Evolutionary conservation across 441 rosid genomes (phyloP).

Genomic region (Populus tomentosa): DNA sequence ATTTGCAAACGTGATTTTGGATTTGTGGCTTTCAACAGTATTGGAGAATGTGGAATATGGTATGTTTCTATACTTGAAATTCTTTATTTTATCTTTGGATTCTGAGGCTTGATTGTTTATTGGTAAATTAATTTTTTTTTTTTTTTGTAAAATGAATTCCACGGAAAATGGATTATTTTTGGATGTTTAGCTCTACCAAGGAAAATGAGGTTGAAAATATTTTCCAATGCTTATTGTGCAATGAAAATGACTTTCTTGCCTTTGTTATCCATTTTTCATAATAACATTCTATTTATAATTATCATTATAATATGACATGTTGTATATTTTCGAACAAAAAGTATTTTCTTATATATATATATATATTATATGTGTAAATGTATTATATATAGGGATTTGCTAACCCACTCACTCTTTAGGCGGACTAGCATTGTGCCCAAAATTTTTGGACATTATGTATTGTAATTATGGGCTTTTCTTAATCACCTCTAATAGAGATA

Average conservation of each 20-base stretch:
- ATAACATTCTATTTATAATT: background rate
- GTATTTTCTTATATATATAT: no score
- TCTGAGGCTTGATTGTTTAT: background rate
- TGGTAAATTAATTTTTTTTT: background rate
- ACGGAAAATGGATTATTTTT: background rate
- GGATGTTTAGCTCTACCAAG: background rate
- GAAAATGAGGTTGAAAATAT: background rate
- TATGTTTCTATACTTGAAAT: conserved; percentile 37
- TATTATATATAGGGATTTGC: background rate
- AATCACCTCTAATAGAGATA: background rate
- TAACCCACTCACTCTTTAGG: background rate
- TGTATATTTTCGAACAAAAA: no score
- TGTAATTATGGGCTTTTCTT: background rate
- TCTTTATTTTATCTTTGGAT: background rate
- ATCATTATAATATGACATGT: no score
- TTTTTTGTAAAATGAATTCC: background rate
- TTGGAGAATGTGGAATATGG: conserved; percentile 99
- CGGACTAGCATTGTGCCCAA: background rate
- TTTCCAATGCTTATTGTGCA: background rate
- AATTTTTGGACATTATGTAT: background rate
- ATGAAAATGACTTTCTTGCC: background rate
- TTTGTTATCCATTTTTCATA: background rate
- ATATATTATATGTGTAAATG: background rate
- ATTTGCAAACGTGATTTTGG: conserved; percentile 16
- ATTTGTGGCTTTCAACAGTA: conserved; percentile 56